phyloP scores from a whole-genome alignment of 164 flowering plant genomes.

The Santalum album region DNA sequence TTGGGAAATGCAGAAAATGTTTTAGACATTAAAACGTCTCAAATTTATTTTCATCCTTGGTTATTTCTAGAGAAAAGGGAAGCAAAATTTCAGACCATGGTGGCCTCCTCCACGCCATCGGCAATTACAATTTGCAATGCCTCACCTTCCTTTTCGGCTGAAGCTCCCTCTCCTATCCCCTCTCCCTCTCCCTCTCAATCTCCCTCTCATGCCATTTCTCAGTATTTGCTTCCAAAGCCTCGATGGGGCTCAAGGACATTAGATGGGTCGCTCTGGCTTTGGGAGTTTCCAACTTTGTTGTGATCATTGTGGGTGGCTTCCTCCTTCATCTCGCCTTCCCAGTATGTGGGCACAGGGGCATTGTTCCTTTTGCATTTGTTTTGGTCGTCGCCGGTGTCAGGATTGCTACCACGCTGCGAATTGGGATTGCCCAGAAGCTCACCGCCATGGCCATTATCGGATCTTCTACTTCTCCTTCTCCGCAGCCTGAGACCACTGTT shows the following conservation, averaged over 20 bases:
- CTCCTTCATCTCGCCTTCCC: conserved; percentile 12
- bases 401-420: conserved; percentile 34
- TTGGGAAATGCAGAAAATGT: no score
- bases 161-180: no score
- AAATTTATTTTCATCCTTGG: no score
- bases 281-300: conserved; percentile 27
- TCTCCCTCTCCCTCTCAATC: no score
- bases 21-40: no score
- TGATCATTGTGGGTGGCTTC: conserved; percentile 26
- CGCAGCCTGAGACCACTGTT: conserved; percentile 16
- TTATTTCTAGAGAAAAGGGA: no score
- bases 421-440: conserved; percentile 51
- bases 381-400: conserved; percentile 23
- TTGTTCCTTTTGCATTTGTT: conserved; percentile 23
- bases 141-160: no score
- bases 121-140: no score
- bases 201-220: no score
- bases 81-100: no score
- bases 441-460: conserved; percentile 39
- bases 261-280: conserved; percentile 29
- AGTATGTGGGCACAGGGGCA: conserved; percentile 16
- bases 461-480: conserved; percentile 18
- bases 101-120: no score
- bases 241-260: conserved; percentile 13
- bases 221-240: no score